Conservation (phyloP, 441 rosid species). For the Syzygium malaccense region DNA sequence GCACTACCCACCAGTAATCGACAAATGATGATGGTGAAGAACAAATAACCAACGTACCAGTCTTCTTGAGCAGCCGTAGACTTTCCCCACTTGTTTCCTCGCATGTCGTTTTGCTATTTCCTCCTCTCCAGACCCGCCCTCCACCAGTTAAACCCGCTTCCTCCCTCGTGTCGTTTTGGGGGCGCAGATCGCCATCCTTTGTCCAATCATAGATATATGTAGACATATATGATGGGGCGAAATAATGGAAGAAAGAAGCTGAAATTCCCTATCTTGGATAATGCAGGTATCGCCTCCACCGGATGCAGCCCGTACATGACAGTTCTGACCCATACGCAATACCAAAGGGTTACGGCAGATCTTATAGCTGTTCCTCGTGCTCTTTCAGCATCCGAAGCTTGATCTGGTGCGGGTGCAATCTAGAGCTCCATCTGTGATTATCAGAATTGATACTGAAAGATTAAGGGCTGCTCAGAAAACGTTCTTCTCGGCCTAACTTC, state of each 20-base stretch:
- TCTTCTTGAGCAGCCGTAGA: neutral
- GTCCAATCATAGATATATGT: neutral
- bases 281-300: neutral
- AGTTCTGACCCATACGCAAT: rapidly evolving
- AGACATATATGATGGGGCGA: neutral
- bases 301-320: neutral
- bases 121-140: neutral
- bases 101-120: neutral
- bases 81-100: neutral
- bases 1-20: neutral
- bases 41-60: neutral
- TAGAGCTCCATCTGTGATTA: neutral
- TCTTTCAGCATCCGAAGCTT: neutral
- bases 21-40: neutral
- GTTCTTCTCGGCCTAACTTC: neutral
- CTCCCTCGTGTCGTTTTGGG: neutral
- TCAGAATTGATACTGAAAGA: neutral
- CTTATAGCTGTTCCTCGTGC: neutral
- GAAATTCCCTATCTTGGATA: neutral
- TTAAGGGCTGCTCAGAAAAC: neutral
- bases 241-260: neutral
- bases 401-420: neutral
- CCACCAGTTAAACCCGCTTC: neutral
- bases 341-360: neutral
- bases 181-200: neutral